Conservation (phyloP, 208 protist species). For the Trypanosoma mega region DNA sequence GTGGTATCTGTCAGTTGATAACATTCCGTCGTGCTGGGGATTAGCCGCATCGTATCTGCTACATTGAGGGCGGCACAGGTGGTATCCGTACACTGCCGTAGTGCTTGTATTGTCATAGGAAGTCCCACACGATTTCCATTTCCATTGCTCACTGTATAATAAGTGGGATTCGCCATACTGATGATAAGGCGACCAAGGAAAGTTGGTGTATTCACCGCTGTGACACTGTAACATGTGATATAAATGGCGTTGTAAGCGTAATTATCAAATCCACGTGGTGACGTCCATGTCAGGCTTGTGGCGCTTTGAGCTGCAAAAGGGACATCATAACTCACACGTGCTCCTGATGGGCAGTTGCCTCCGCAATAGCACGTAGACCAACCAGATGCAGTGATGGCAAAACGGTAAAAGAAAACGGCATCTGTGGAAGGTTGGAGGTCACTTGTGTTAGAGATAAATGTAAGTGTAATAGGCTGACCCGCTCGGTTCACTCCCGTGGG, state of each 20-base stretch:
- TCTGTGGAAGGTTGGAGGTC: slow-evolving; percentile 35
- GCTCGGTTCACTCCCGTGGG: slow-evolving; percentile 43
- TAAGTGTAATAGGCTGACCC: slow-evolving; percentile 36
- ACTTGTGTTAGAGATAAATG: slow-evolving; percentile 45
- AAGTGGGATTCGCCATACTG: slow-evolving; percentile 75
- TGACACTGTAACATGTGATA: slow-evolving; percentile 69
- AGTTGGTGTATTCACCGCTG: slow-evolving; percentile 21
- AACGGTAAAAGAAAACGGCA: slow-evolving; percentile 79
- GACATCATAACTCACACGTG: slow-evolving; percentile 34
- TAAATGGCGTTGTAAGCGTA: slow-evolving; percentile 71
- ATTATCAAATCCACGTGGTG: slow-evolving; percentile 70
- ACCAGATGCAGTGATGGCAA: slow-evolving; percentile 31
- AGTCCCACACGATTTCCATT: slow-evolving; percentile 47
- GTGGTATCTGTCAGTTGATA: slow-evolving; percentile 4
- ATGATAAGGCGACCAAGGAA: slow-evolving; percentile 77
- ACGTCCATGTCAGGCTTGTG: slow-evolving; percentile 25
- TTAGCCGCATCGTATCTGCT: slow-evolving; percentile 50
- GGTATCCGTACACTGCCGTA: slow-evolving; percentile 43
- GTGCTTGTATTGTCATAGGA: slow-evolving; percentile 55
- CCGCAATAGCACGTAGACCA: slow-evolving; percentile 80
- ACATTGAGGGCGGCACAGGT: slow-evolving; percentile 39
- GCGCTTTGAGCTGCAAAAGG: slow-evolving; percentile 24
- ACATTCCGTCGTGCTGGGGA: slow-evolving; percentile 31
- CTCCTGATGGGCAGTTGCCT: slow-evolving; percentile 41
- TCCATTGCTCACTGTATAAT: slow-evolving; percentile 63